Conservation (phyloP, 2,329 filamentous ascomycete genomes). For the Xylariaceae sp. region DNA sequence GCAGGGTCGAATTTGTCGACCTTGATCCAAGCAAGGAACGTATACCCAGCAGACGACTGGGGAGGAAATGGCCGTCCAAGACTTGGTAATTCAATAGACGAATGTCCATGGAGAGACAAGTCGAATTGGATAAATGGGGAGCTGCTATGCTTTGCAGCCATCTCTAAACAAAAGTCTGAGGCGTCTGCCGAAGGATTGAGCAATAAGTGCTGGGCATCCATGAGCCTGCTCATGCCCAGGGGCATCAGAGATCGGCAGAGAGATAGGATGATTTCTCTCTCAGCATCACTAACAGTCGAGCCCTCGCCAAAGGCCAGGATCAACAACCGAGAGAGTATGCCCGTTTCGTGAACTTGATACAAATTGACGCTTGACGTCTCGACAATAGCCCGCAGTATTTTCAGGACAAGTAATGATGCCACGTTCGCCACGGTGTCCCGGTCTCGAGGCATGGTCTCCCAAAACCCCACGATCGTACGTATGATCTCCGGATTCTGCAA, state of each 20-base stretch:
- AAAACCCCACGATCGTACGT: constrained; percentile 57
- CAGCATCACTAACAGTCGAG: constrained; percentile 47
- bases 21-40: constrained; percentile 81
- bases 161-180: constrained; percentile 66
- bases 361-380: constrained; percentile 63
- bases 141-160: constrained; percentile 67
- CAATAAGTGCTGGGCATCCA: constrained; percentile 73
- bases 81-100: constrained; percentile 84
- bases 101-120: constrained; percentile 78
- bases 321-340: constrained; percentile 62
- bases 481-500: constrained; percentile 60
- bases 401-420: constrained; percentile 60
- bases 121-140: constrained; percentile 93
- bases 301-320: constrained; percentile 53
- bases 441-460: constrained; percentile 55
- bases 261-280: constrained; percentile 55
- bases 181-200: constrained; percentile 47
- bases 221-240: constrained; percentile 72
- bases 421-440: constrained; percentile 42
- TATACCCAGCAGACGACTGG: constrained; percentile 74
- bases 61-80: constrained; percentile 83
- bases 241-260: constrained; percentile 66
- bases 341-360: constrained; percentile 64
- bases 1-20: constrained; percentile 80
- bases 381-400: constrained; percentile 54